Percentiles rank a stretch among this genome's conserved stretches.
Conservation (phyloP, 1,139 yeast genomes). For the Starmera stellimalicola region DNA sequence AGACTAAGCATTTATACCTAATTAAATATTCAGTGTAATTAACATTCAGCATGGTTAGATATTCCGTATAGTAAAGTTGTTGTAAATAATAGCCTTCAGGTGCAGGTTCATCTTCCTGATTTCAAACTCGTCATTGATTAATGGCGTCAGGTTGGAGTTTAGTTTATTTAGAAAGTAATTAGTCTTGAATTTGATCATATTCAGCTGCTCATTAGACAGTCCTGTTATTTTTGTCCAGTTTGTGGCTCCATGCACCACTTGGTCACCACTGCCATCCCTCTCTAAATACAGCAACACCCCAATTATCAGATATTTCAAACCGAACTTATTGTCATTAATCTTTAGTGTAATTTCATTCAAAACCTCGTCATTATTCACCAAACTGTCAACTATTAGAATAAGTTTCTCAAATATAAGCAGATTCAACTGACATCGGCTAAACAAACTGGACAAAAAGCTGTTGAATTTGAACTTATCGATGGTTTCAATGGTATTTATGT, state of each 20-base stretch:
- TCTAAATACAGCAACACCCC: too few species aligned
- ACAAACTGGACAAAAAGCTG: slow-evolving; percentile 2
- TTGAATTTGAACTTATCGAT: slow-evolving; percentile 1
- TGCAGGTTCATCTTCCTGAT: background rate
- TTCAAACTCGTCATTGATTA: background rate
- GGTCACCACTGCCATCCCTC: too few species aligned
- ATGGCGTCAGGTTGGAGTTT: background rate
- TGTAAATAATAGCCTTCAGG: slow-evolving; percentile 1
- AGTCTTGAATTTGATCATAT: background rate
- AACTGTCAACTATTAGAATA: slow-evolving; percentile 6
- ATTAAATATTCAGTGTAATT: too few species aligned
- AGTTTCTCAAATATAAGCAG: slow-evolving; percentile 7
- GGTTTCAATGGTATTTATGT: background rate
- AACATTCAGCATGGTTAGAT: too few species aligned
- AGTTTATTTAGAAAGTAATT: too few species aligned
- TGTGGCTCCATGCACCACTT: background rate
- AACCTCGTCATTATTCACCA: slow-evolving; percentile 1
- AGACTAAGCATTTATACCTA: too few species aligned
- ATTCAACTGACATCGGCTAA: slow-evolving; percentile 2
- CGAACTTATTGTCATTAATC: background rate
- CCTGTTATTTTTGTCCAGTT: slow-evolving; percentile 1
- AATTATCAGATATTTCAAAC: background rate
- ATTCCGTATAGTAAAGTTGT: slow-evolving; percentile 1
- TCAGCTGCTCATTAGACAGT: background rate
- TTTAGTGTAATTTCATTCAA: background rate